These are phyloP conservation scores for Pichia sp. DNA, from an alignment of 1,139 yeast genomes.

Conservation along the genomic window DNA sequence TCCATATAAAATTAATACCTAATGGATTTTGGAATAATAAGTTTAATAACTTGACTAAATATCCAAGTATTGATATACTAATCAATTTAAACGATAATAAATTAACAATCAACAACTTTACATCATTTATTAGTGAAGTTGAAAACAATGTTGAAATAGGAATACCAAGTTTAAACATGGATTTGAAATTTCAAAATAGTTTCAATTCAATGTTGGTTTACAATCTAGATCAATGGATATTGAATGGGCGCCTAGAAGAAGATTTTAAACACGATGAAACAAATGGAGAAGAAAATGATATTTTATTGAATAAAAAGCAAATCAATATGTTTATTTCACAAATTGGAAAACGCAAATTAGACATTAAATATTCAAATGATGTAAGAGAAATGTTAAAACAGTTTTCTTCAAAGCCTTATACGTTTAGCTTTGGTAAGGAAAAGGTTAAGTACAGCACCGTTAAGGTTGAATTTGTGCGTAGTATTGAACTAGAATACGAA, in stretches of 20 bases:
- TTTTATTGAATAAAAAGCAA: slow-evolving; percentile 6
- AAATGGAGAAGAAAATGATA: slow-evolving; percentile 4
- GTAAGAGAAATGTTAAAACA: slow-evolving; percentile 6
- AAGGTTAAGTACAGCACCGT: slow-evolving; percentile 11
- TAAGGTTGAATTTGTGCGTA: slow-evolving; percentile 30
- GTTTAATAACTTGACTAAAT: slow-evolving; percentile 25
- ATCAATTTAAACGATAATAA: slow-evolving; percentile 34
- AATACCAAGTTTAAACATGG: slow-evolving; percentile 19
- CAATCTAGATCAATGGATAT: slow-evolving; percentile 16
- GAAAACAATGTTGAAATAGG: slow-evolving; percentile 23
- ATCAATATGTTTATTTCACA: slow-evolving; percentile 12
- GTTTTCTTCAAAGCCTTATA: slow-evolving; percentile 12
- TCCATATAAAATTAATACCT: slow-evolving; percentile 43
- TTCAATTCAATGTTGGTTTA: slow-evolving; percentile 22
- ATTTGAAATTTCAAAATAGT: slow-evolving; percentile 25
- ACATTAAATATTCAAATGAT: slow-evolving; percentile 9
- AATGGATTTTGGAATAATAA: slow-evolving; percentile 31
- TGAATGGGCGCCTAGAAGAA: slow-evolving; percentile 10
- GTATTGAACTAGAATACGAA: slow-evolving; percentile 35
- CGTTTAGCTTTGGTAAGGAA: slow-evolving; percentile 4
- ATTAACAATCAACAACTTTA: slow-evolving; percentile 20
- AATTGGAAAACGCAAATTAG: slow-evolving; percentile 11
- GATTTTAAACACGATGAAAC: slow-evolving; percentile 4
- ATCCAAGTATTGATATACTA: slow-evolving; percentile 48
- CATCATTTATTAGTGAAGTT: slow-evolving; percentile 21